phyloP scores from a whole-genome alignment of 1,284 basidiomycete genomes.

The Trametes polyzona region DNA sequence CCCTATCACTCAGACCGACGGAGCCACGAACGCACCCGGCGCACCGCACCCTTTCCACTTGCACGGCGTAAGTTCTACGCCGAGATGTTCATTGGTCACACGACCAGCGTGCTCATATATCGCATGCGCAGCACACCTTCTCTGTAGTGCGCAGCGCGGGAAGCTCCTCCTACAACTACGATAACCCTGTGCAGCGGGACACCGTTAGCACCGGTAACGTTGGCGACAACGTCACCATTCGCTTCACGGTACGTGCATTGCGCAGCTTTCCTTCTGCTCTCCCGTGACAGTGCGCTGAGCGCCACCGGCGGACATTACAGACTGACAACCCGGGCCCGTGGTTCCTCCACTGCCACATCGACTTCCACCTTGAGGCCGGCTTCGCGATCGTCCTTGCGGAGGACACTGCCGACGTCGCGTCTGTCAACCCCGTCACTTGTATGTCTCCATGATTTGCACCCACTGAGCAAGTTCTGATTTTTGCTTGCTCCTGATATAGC shows the following conservation, averaged over 20 bases:
- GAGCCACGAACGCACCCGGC: conserved; percentile 25
- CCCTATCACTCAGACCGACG: conserved; percentile 18
- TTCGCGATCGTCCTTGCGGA: conserved; percentile 36
- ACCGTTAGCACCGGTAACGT: conserved; percentile 28
- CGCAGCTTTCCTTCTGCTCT: neutral
- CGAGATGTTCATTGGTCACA: neutral
- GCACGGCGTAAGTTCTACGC: conserved; percentile 36
- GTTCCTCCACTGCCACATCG: conserved; percentile 32
- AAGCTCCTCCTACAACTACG: conserved; percentile 38
- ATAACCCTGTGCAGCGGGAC: conserved; percentile 39
- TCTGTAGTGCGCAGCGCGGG: conserved; percentile 27
- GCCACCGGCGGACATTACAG: neutral
- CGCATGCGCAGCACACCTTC: conserved; percentile 19
- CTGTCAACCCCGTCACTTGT: conserved; percentile 1
- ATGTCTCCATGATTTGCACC: neutral
- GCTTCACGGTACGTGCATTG: conserved; percentile 23
- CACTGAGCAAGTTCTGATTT: neutral
- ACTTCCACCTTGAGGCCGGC: conserved; percentile 35
- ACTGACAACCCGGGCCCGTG: conserved; percentile 34
- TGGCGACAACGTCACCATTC: conserved; percentile 32
- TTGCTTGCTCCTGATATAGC: neutral
- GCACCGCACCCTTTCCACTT: conserved; percentile 43
- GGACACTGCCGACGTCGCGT: conserved; percentile 17
- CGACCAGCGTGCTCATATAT: neutral
- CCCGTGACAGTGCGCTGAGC: neutral